These are phyloP conservation scores for Coemansia sp. DNA, from an alignment of 192 early-diverging fungal species.

Conservation along the genomic window DNA sequence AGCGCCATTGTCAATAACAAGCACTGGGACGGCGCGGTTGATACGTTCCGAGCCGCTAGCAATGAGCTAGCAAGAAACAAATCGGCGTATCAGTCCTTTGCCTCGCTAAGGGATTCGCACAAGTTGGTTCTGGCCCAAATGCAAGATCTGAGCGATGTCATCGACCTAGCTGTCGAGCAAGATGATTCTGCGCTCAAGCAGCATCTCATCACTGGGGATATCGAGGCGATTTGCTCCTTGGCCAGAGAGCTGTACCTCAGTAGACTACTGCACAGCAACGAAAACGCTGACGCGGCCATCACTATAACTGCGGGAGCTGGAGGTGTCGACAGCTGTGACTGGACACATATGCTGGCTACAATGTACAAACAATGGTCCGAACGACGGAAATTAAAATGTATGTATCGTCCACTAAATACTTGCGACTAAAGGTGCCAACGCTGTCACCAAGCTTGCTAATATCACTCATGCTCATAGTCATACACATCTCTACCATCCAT, in stretches of 20 bases:
- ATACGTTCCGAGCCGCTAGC: neutral
- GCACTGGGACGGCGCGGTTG: slow-evolving; percentile 4
- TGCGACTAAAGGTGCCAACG: neutral
- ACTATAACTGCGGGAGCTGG: slow-evolving; percentile 56
- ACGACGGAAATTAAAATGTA: slow-evolving; percentile 63
- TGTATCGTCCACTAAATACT: neutral
- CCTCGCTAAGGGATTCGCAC: neutral
- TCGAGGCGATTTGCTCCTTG: slow-evolving; percentile 2
- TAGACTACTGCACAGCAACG: slow-evolving; percentile 20
- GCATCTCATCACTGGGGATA: slow-evolving; percentile 58
- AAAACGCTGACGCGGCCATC: slow-evolving; percentile 53
- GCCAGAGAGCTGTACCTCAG: slow-evolving; percentile 38
- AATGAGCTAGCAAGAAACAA: neutral
- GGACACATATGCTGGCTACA: slow-evolving; percentile 65
- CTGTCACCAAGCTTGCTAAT: neutral
- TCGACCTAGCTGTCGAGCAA: neutral
- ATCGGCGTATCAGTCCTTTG: neutral
- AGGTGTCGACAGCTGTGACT: slow-evolving; percentile 64
- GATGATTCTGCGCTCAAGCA: slow-evolving; percentile 42
- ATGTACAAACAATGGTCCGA: slow-evolving; percentile 57
- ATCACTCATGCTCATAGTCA: slow-evolving; percentile 56
- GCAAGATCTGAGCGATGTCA: neutral
- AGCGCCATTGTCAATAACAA: neutral
- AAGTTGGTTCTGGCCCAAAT: neutral
- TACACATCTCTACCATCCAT: slow-evolving; percentile 34